Evolutionary conservation across 108 stramenopile genomes (phyloP).

Genomic region (Cyclotella distinguenda): DNA sequence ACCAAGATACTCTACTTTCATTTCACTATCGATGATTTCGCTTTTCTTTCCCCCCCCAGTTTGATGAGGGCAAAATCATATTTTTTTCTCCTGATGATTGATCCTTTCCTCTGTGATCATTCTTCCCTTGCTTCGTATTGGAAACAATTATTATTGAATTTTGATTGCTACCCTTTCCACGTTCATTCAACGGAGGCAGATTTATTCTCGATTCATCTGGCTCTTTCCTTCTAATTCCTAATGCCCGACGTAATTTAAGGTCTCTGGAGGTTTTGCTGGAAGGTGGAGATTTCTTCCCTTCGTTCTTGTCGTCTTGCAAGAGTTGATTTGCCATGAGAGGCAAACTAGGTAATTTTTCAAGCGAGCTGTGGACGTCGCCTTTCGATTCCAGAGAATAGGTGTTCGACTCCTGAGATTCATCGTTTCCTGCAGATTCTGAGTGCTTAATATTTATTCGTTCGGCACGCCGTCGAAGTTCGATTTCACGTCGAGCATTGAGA

Average conservation of each 20-base stretch:
- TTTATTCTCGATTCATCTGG: neutral
- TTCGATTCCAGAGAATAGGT: neutral
- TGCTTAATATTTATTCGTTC: slow-evolving; percentile 7
- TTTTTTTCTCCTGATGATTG: neutral
- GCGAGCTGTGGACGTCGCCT: neutral
- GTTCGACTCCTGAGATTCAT: slow-evolving; percentile 13
- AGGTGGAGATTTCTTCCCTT: neutral
- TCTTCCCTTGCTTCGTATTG: neutral
- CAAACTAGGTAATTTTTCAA: neutral
- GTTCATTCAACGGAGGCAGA: no score
- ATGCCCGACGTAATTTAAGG: no score
- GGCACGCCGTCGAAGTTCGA: slow-evolving; percentile 18
- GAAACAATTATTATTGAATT: neutral
- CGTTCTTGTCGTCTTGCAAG: no score
- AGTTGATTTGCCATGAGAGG: no score
- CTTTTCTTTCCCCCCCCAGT: slow-evolving; percentile 17
- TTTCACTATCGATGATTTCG: slow-evolving; percentile 13
- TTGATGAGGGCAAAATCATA: slow-evolving; percentile 10
- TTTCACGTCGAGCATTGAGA: neutral
- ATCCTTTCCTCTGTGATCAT: neutral
- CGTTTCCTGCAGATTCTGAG: slow-evolving; percentile 4
- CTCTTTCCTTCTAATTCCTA: no score
- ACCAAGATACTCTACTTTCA: no score
- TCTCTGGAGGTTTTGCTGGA: neutral
- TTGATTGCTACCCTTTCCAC: no score